A percentile compares a stretch with the other conserved stretches of the same genome.
These are phyloP conservation scores for Rhodotorula diobovata DNA, from an alignment of 768 basidiomycete genomes.

Conservation along the genomic window DNA sequence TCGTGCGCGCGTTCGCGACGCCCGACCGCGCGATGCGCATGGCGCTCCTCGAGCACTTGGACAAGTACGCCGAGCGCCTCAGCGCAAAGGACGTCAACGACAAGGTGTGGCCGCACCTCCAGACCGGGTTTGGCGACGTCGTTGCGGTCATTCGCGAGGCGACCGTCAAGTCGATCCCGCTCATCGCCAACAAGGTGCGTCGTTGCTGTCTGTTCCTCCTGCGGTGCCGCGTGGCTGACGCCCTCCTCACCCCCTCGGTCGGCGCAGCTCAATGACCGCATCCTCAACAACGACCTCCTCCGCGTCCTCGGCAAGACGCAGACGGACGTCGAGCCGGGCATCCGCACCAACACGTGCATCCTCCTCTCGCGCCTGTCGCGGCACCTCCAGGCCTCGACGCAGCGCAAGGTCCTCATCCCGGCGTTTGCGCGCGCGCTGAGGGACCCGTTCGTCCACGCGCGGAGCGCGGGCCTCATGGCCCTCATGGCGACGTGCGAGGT, in stretches of 20 bases:
- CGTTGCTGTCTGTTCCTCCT: not conserved
- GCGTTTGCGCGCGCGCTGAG: slow-evolving; percentile 86
- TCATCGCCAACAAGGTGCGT: slow-evolving; percentile 74
- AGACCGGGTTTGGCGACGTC: slow-evolving; percentile 92
- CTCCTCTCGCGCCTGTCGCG: slow-evolving; percentile 87
- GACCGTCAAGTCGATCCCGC: slow-evolving; percentile 78
- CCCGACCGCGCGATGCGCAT: slow-evolving; percentile 91
- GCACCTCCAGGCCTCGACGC: slow-evolving; percentile 76
- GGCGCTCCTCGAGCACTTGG: slow-evolving; percentile 80
- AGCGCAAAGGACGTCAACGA: slow-evolving; percentile 79
- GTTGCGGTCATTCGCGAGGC: slow-evolving; percentile 91
- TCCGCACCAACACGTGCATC: slow-evolving; percentile 95
- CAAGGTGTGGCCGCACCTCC: slow-evolving; percentile 87
- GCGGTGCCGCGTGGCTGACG: not conserved
- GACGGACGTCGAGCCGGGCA: slow-evolving; percentile 84
- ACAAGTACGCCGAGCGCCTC: slow-evolving; percentile 77
- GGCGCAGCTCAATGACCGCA: slow-evolving; percentile 72
- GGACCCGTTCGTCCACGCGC: slow-evolving; percentile 84
- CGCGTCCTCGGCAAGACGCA: slow-evolving; percentile 89
- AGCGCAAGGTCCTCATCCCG: slow-evolving; percentile 92
- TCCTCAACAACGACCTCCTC: slow-evolving; percentile 93
- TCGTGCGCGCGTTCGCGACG: slow-evolving; percentile 77
- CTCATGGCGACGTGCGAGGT: slow-evolving; percentile 90
- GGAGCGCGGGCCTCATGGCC: slow-evolving; percentile 91
- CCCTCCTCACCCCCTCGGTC: not conserved